Base-by-base conservation (phyloP, 176 grass and related monocot genomes). In the Puccinellia tenuiflora region DNA sequence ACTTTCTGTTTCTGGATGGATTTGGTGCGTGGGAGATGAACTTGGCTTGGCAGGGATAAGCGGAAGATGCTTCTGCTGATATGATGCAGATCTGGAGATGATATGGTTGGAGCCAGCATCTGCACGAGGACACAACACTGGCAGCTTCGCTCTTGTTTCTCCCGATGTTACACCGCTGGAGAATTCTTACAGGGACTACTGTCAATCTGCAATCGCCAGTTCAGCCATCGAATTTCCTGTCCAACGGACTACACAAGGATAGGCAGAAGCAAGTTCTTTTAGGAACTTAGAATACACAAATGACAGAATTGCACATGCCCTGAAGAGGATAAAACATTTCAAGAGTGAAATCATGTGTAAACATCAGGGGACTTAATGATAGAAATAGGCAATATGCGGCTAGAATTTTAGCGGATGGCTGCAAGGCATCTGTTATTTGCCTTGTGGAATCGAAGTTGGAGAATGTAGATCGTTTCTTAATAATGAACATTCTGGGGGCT, bases 1-100 rank as follows among this genome's bases (percentile, higher is more conserved):
- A 6, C 67, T 75, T 57, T 85, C 76, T 75, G 37, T 75, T 88
- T 80, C 57, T 39, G 64, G 83, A 86, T 82, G 9, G 63, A 54
- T 43, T 78, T 85, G 34, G 78, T 90, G 72, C 25, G 70, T 50
- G 55, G 43, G 83, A 35, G 71, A 30, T 17, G 70, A 81, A 80
- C 87, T 68, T 68, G 60, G 38, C 60, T 34, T 14, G 31, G 22
- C 38, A 38, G 48, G 39, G 25, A 46, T 47, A 84, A 63, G 33
- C 21, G 4, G 29, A 67, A 60, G 77, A 81, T 50, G 48, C 38
- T 85, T 65, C 66, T 20, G 34, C 39, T 50, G 40, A 78, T 50
- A 71, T 75, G 75, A 65, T 79, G 65, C 31, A 24, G 21, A 43
- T 50, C 39, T 61, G 60, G 87, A 80, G 12, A 69, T 71, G 51